Evolutionary conservation across 805 yeast species (phyloP), one percentile per base, ranked within the genome.

Genomic region (Kuraishia molischiana): DNA sequence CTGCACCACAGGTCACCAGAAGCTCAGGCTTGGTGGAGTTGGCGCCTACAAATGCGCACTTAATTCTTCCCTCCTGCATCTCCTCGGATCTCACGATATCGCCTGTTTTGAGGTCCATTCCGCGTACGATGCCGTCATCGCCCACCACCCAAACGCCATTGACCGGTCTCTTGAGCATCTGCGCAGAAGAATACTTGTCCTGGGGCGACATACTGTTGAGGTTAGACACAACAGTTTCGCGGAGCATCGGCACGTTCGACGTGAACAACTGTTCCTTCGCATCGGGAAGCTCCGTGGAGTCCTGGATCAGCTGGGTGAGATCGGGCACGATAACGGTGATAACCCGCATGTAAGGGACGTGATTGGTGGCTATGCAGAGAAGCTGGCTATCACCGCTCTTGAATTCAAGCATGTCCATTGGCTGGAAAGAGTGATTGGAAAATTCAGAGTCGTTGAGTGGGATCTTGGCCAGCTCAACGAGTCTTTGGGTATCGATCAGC

Each of bases 401-500:
- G 4, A 56, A 53, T 6, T 56, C 47, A 1, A 62, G 43, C 5
- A 74, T 56, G 8, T 58, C 46, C 66, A 73, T 64, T 11, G 84
- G 79, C 14, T 78, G 68, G 53, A 84, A 84, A 0, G 78, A 69
- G 46, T 74, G 70, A 17, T 74, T 68, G 5, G 79, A 67, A 44
- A 81, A 84, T 47, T 81, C 82, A 1, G 92, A 80, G 51, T 78
- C 87, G 53, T 80, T 82, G 34, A 82, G 56, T 0, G 90, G 78
- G 4, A 83, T 51, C 43, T 67, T 66, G 36, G 61, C 61, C 3
- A 62, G 21, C 39, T 67, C 69, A 2, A 49, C 36, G 2, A 74
- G 36, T 10, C 41, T 38, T 4, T 32, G 15, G 48, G 44, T 30
- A 5, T 39, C 39, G 15, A 62, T 35, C 0, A 53, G 33, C 37